A percentile compares a stretch with the other conserved stretches of the same genome.
Evolutionary conservation across 2,329 filamentous ascomycete species (phyloP).

Genomic region (Onygena corvina): DNA sequence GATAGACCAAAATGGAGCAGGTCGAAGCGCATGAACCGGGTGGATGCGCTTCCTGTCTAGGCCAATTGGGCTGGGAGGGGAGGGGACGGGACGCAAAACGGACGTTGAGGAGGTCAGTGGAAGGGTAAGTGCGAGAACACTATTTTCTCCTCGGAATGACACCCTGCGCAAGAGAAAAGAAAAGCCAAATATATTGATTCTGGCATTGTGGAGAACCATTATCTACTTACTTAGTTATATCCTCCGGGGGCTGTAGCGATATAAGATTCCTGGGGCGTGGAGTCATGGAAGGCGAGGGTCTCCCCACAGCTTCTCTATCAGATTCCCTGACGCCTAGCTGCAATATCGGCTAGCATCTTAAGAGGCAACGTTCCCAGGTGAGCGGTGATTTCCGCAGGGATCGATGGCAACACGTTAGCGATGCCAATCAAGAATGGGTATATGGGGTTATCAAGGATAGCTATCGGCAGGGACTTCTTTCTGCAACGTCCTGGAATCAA

Average conservation of each 20-base stretch:
- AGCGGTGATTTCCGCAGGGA: conserved; percentile 5
- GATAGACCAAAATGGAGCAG: not conserved
- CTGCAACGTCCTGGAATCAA: not conserved
- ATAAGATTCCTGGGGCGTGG: conserved; percentile 4
- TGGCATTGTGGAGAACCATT: not conserved
- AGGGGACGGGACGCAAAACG: not conserved
- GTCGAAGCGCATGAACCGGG: conserved; percentile 6
- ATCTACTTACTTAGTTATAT: not conserved
- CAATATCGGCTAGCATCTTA: not conserved
- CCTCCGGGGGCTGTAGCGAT: conserved; percentile 2
- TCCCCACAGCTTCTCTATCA: not conserved
- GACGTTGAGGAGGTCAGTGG: not conserved
- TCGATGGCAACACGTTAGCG: not conserved
- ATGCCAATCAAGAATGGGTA: not conserved
- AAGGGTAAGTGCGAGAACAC: not conserved
- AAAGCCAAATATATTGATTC: conserved; percentile 3
- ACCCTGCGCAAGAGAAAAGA: not conserved
- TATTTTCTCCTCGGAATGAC: conserved; percentile 5
- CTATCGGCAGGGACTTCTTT: not conserved
- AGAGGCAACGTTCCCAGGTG: not conserved
- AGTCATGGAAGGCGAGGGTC: not conserved
- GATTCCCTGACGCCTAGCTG: not conserved
- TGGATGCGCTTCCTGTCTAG: conserved; percentile 6
- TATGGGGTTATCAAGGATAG: not conserved
- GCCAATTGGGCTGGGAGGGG: not conserved